phyloP scores from a whole-genome alignment of 2,329 filamentous ascomycete species.

The Mycogone perniciosa region DNA sequence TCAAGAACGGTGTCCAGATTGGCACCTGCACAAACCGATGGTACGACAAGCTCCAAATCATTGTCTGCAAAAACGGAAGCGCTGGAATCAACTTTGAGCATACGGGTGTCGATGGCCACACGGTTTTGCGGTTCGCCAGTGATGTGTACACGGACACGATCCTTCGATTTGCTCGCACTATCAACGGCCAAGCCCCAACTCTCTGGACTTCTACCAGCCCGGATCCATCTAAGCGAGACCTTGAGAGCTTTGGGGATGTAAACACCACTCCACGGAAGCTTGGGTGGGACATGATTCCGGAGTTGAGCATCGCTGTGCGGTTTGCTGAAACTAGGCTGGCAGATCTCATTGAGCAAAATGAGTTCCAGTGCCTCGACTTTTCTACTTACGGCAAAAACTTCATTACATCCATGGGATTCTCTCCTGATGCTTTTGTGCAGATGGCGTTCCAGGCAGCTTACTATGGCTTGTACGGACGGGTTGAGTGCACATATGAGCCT shows the following conservation, averaged over 20 bases:
- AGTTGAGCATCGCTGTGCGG: slow-evolving; percentile 81
- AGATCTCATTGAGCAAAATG: slow-evolving; percentile 92
- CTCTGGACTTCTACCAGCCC: slow-evolving; percentile 88
- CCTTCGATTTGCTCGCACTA: slow-evolving; percentile 85
- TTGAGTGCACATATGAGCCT: slow-evolving; percentile 95
- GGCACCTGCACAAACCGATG: slow-evolving; percentile 97
- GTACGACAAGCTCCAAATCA: slow-evolving; percentile 99
- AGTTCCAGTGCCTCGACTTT: slow-evolving; percentile 91
- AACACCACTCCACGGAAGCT: slow-evolving; percentile 91
- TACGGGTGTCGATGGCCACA: slow-evolving; percentile 95
- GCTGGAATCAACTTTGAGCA: slow-evolving; percentile 99
- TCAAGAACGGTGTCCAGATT: slow-evolving; percentile 89
- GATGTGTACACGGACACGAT: slow-evolving; percentile 98
- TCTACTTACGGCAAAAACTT: slow-evolving; percentile 90
- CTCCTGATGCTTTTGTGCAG: slow-evolving; percentile 93
- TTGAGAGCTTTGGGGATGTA: slow-evolving; percentile 85
- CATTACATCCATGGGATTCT: slow-evolving; percentile 95
- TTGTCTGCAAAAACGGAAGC: slow-evolving; percentile 97
- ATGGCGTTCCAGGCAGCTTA: slow-evolving; percentile 99
- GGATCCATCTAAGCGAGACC: slow-evolving; percentile 87
- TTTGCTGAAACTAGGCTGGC: slow-evolving; percentile 93
- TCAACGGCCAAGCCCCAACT: slow-evolving; percentile 88
- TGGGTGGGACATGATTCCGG: slow-evolving; percentile 95
- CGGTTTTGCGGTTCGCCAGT: slow-evolving; percentile 89
- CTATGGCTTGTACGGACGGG: slow-evolving; percentile 88